These are phyloP conservation scores for Anacardium occidentale DNA, from an alignment of 345 rosid genomes.

Conservation along the genomic window DNA sequence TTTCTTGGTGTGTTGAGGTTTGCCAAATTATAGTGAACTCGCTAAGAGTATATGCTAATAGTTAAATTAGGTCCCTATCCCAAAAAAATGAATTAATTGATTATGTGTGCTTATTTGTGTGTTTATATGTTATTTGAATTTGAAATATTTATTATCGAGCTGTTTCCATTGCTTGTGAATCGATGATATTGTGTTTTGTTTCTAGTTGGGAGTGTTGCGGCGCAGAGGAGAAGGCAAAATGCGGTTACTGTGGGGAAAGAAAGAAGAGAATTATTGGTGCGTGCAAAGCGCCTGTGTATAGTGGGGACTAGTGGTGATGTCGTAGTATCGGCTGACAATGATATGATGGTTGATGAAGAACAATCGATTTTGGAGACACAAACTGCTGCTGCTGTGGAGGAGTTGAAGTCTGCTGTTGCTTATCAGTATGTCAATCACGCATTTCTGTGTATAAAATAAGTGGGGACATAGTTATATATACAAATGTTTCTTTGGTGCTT, in stretches of 20 bases:
- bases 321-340: slow-evolving; percentile 43
- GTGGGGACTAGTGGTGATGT: slow-evolving; percentile 54
- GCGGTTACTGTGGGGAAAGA: slow-evolving; percentile 90
- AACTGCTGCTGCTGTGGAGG: slow-evolving; percentile 61
- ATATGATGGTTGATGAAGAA: slow-evolving; percentile 79
- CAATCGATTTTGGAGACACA: slow-evolving; percentile 69
- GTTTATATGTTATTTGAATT: neutral
- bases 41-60: neutral
- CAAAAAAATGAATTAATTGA: neutral
- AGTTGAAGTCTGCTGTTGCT: slow-evolving; percentile 65
- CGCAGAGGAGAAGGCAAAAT: slow-evolving; percentile 79
- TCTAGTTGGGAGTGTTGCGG: slow-evolving; percentile 73
- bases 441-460: neutral
- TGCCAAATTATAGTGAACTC: neutral
- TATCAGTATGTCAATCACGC: slow-evolving; percentile 54
- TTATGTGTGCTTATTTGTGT: neutral
- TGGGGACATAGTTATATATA: neutral
- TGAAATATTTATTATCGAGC: neutral
- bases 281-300: slow-evolving; percentile 85
- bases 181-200: slow-evolving; percentile 21
- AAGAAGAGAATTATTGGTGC: slow-evolving; percentile 76
- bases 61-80: neutral
- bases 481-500: neutral
- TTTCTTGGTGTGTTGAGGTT: neutral
- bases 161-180: slow-evolving; percentile 4